Base-by-base conservation (phyloP, 169 alveolate species). In the Plasmodium knowlesi region DNA sequence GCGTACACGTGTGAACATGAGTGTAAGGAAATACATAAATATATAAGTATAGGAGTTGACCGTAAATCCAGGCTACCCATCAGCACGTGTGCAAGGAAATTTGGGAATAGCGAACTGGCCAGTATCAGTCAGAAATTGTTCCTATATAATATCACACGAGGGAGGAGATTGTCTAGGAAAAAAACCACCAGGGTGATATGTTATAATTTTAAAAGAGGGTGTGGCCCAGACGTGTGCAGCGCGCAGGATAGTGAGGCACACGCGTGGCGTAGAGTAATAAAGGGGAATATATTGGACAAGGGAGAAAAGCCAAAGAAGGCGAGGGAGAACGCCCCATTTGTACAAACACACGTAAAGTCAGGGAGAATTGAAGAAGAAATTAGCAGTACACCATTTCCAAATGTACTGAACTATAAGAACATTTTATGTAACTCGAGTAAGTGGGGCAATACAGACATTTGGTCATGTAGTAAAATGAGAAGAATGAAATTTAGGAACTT, bases 1-100 rank as follows among this genome's bases (percentile, higher is more conserved):
- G 46, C 80, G 78, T 70, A 41, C 32, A 73, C 57, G 80, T 53
- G 41, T 86, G 93, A 86, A 30, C 53, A 76, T 34, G 93, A 74
- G 37, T 53, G 41, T 86, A 78, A 57, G 34, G 53, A 74, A 30
- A 74, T 70, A 57, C 43, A 74, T 86, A 50, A 78, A 74, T 86
- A 50, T 76, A 37, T 84, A 3, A 32, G 54, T 84, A 43, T 84
- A 71, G 83, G 92, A 70, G 71, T 53, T 32, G 25, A 67, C 12
- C 53, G 37, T 41, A 82, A 82, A 82, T 30, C 80, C 70, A 50
- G 79, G 70, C 41, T 54, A 54, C 89, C 61, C 71, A 9, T 14
- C 37, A 82, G 71, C 25, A 67, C 76, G 76, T 82, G 89, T 82
- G 78, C 10, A 41, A 37, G 71, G 25, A 82, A 82, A 19, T 82